phyloP scores from a whole-genome alignment of 2,329 filamentous ascomycete species.

The Talaromyces pinophilus region DNA sequence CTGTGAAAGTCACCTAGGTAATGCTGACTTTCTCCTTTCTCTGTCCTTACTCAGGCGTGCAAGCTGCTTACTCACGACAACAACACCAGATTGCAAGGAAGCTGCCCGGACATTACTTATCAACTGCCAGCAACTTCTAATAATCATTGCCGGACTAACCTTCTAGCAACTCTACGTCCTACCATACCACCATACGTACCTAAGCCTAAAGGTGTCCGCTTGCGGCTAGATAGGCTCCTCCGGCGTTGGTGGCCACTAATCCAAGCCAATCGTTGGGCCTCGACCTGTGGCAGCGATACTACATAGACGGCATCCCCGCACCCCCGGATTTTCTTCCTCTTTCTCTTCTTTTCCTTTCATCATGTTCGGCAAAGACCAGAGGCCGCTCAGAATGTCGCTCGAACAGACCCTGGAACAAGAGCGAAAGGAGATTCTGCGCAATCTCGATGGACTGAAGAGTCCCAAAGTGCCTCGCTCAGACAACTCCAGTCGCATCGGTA shows the following conservation, averaged over 20 bases:
- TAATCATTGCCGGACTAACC: neutral
- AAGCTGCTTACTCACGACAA: neutral
- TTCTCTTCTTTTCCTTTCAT: constrained; percentile 1
- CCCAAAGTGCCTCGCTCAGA: constrained; percentile 24
- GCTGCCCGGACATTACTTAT: neutral
- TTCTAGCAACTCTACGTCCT: neutral
- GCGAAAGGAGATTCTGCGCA: constrained; percentile 68
- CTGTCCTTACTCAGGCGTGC: neutral
- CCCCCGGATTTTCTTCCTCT: constrained; percentile 18
- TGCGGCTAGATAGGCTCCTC: constrained; percentile 4
- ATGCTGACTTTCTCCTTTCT: neutral
- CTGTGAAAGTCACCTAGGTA: neutral
- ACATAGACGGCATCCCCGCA: constrained; percentile 10
- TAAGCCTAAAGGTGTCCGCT: neutral
- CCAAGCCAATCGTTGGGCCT: constrained; percentile 7
- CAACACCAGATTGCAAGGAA: neutral
- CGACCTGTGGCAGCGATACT: neutral
- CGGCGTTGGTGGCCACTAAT: constrained; percentile 6
- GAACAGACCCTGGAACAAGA: constrained; percentile 77
- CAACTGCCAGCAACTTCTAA: neutral
- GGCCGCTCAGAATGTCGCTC: constrained; percentile 62
- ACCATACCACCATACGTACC: neutral
- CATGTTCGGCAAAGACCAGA: constrained; percentile 12
- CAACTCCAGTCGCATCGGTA: constrained; percentile 59
- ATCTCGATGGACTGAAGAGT: constrained; percentile 57